Evolutionary conservation across 495 filamentous ascomycete species (phyloP).

Genomic region (Xylaria sp.): DNA sequence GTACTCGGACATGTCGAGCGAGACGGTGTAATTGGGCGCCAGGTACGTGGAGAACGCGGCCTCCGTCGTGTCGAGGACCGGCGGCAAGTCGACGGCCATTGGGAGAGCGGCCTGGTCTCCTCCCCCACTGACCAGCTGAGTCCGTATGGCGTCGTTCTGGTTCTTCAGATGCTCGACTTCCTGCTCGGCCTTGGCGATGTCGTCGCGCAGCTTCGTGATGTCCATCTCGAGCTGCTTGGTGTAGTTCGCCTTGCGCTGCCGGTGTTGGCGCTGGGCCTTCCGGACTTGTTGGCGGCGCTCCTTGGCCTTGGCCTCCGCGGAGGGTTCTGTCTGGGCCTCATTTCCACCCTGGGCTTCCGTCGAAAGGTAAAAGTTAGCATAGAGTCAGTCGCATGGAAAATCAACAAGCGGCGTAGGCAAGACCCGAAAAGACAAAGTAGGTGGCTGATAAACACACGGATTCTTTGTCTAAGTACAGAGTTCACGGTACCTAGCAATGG

Average conservation of each 20-base stretch:
- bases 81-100: neutral
- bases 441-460: neutral
- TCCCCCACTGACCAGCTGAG: conserved; percentile 18
- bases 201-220: conserved; percentile 49
- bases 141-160: conserved; percentile 50
- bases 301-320: conserved; percentile 44
- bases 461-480: neutral
- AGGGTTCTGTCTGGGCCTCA: conserved; percentile 1
- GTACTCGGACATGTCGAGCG: conserved; percentile 38
- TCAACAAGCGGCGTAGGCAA: neutral
- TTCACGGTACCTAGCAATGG: neutral
- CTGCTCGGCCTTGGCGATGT: conserved; percentile 47
- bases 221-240: conserved; percentile 59
- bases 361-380: conserved; percentile 2
- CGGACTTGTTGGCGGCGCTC: conserved; percentile 56
- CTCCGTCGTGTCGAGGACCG: neutral
- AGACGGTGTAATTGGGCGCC: conserved; percentile 40
- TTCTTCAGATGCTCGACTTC: conserved; percentile 36
- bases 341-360: neutral
- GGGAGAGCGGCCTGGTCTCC: neutral
- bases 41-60: conserved; percentile 13
- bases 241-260: conserved; percentile 60
- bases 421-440: neutral
- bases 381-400: neutral
- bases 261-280: conserved; percentile 59